Evolutionary conservation across 345 rosid species (phyloP).

Genomic region (Cardamine chenopodiifolia): DNA sequence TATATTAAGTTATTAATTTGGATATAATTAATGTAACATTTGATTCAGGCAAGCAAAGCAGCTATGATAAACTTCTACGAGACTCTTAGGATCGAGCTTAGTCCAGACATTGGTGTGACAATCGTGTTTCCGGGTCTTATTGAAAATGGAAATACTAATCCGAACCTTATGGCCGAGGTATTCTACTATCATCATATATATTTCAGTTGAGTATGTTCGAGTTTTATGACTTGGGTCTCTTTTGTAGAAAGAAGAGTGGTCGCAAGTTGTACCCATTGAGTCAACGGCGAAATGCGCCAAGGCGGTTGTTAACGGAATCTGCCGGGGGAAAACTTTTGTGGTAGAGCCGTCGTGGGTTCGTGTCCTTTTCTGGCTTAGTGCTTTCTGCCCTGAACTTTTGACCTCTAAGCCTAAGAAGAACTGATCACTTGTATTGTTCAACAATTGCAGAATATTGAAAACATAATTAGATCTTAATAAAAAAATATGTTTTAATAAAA

Average conservation of each 20-base stretch:
- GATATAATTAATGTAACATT: background rate
- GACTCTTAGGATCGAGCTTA: slow-evolving; percentile 57
- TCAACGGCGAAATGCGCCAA: slow-evolving; percentile 43
- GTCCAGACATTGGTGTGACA: slow-evolving; percentile 46
- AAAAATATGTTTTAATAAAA: no score
- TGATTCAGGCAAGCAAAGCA: slow-evolving; percentile 64
- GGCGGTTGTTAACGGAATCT: slow-evolving; percentile 50
- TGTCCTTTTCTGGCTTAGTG: slow-evolving; percentile 45
- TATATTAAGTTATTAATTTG: background rate
- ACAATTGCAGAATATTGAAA: background rate
- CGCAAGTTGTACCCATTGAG: slow-evolving; percentile 35
- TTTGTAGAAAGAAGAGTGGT: slow-evolving; percentile 36
- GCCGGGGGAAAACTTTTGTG: slow-evolving; percentile 52
- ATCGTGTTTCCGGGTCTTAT: slow-evolving; percentile 56
- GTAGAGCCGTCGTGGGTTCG: slow-evolving; percentile 55
- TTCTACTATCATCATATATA: background rate
- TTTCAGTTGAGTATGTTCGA: background rate
- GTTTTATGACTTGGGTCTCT: slow-evolving; percentile 5
- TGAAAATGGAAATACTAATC: slow-evolving; percentile 49
- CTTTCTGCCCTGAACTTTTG: slow-evolving; percentile 48
- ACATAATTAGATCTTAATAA: no score
- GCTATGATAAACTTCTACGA: slow-evolving; percentile 51
- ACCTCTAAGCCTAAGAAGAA: slow-evolving; percentile 21
- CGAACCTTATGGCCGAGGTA: slow-evolving; percentile 39
- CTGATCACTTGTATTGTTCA: background rate